These are phyloP conservation scores for Talaromyces thailandensis DNA, from an alignment of 495 filamentous ascomycete genomes.

Conservation along the genomic window DNA sequence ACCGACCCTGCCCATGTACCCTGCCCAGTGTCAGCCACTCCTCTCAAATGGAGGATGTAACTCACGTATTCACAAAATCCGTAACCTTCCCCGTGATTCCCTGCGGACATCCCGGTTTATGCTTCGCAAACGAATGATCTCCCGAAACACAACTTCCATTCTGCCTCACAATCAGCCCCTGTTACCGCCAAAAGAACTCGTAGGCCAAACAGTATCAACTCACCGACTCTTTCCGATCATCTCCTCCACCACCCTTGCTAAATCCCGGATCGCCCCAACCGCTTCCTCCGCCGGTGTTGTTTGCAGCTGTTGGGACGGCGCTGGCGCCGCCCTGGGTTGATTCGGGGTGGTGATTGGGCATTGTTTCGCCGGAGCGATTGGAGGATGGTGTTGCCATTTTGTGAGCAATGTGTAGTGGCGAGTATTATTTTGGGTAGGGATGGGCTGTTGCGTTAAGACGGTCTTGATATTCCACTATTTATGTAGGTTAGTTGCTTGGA, in stretches of 20 bases:
- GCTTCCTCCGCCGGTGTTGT: conserved; percentile 16
- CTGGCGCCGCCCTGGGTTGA: conserved; percentile 20
- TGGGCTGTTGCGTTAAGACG: too few relatives aligned
- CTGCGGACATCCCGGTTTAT: conserved; percentile 21
- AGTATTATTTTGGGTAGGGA: not conserved
- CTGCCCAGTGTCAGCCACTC: not conserved
- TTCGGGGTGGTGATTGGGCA: conserved; percentile 2
- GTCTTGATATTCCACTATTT: too few relatives aligned
- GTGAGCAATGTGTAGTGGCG: not conserved
- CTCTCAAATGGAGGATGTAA: too few relatives aligned
- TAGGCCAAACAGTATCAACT: too few relatives aligned
- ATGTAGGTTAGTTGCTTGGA: too few relatives aligned
- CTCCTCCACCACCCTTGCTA: conserved; percentile 14
- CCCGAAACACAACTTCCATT: conserved; percentile 16
- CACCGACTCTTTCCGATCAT: not conserved
- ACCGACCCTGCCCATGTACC: not conserved
- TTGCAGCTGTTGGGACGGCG: conserved; percentile 23
- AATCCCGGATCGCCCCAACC: conserved; percentile 16
- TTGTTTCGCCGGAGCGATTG: not conserved
- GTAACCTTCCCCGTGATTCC: conserved; percentile 19
- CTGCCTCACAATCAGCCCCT: not conserved
- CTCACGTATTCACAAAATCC: not conserved
- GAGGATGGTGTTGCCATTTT: conserved; percentile 3
- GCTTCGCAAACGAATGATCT: conserved; percentile 27
- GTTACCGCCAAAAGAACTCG: too few relatives aligned